Evolutionary conservation across 208 protist species (phyloP), one percentile per base, ranked within the genome.

Genomic region (Acanthamoeba triangularis): DNA sequence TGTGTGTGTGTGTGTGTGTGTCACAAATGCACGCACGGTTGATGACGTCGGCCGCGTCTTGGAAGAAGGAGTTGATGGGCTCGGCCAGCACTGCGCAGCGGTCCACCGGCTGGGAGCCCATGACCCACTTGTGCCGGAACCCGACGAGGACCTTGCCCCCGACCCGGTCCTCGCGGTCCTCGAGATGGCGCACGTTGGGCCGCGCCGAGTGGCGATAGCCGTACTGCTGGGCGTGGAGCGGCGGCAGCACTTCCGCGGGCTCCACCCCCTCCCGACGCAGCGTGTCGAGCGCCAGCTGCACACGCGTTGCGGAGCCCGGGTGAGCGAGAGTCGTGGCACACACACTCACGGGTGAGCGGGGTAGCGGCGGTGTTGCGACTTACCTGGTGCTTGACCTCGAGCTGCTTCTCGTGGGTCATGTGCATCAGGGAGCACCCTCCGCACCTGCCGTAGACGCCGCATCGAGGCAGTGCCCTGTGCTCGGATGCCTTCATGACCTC

Each of bases 391-490:
- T 93, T 93, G 25, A 49, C 59, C 33, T 93, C 65, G 59, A 93
- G 35, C 65, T 93, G 87, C 25, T 33, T 56, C 20, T 44, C 56
- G 59, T 93, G 59, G 28, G 87, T 78, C 87, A 93, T 93, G 87
- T 93, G 87, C 87, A 93, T 93, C 30, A 93, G 59, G 25, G 87
- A 41, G 47, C 87, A 93, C 1, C 87, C 87, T 4, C 87, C 87
- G 65, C 87, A 93, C 7, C 44, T 1, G 33, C 87, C 87, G 28
- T 76, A 93, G 10, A 52, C 37, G 0, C 5, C 6, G 44, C 87
- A 93, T 3, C 56, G 87, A 30, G 87, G 87, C 37, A 33, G 11
- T 3, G 56, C 47, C 59, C 87, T 33, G 23, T 93, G 37, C 59
- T 93, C 59, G 7, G 87, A 93, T 8, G 87, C 28, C 87, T 49